Evolutionary conservation across 169 alveolate species (phyloP).

Genomic region (Plasmodium chabaudi): DNA sequence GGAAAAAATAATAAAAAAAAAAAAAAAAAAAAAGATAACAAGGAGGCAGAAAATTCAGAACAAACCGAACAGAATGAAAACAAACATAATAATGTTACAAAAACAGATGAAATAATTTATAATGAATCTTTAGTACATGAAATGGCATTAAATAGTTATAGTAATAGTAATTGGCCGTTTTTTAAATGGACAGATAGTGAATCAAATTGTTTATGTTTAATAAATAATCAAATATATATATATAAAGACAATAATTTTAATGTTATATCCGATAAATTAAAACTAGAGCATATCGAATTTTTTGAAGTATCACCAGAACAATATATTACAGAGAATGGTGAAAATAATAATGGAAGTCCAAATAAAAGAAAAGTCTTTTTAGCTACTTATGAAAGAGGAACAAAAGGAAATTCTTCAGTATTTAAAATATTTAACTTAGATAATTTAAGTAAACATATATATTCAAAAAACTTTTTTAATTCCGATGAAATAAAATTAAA

Average conservation of each 20-base stretch:
- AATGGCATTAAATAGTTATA: constrained; percentile 29
- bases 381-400: constrained; percentile 56
- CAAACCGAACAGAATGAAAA: background rate
- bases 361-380: constrained; percentile 32
- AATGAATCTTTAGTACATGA: constrained; percentile 33
- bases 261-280: background rate
- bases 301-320: constrained; percentile 69
- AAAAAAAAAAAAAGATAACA: constrained; percentile 19
- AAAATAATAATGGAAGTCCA: background rate
- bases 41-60: background rate
- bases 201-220: constrained; percentile 20
- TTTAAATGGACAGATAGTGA: constrained; percentile 66
- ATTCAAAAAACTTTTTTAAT: constrained; percentile 71
- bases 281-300: constrained; percentile 43
- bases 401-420: constrained; percentile 57
- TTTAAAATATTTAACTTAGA: constrained; percentile 34
- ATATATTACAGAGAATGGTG: too few species aligned
- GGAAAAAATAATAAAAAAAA: constrained; percentile 12
- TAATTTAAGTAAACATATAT: constrained; percentile 24
- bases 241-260: constrained; percentile 35
- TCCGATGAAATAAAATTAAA: constrained; percentile 85
- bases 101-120: background rate
- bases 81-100: background rate
- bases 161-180: constrained; percentile 61
- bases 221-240: constrained; percentile 21